These are phyloP conservation scores for Ammopiptanthus mongolicus DNA, from an alignment of 306 rosid genomes.

Conservation along the genomic window DNA sequence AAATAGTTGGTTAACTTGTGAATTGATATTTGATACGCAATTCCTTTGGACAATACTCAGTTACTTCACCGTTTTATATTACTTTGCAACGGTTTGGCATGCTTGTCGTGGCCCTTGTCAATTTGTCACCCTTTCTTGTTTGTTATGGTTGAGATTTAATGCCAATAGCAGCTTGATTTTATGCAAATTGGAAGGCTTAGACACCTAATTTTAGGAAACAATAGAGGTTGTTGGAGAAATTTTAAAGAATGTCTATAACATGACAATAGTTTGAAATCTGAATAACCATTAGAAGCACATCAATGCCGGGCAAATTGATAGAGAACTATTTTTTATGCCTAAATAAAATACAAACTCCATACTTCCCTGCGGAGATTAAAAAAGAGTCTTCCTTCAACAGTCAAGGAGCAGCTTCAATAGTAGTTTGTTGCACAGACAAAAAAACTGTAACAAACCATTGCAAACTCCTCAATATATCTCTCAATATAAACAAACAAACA, in stretches of 20 bases:
- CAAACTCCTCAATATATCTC: conserved; percentile 1
- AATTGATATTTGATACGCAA: too few species aligned
- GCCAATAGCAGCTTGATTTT: not conserved
- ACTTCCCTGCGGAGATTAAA: not conserved
- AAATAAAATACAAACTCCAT: not conserved
- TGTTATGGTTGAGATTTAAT: not conserved
- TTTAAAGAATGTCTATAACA: not conserved
- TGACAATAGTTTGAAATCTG: not conserved
- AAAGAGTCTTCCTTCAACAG: not conserved
- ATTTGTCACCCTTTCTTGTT: not conserved
- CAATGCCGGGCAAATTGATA: not conserved
- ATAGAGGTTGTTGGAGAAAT: not conserved
- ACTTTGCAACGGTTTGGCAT: too few species aligned
- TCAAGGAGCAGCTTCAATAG: not conserved
- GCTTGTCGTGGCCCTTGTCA: too few species aligned
- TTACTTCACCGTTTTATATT: too few species aligned
- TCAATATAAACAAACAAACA: not conserved
- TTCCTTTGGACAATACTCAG: too few species aligned
- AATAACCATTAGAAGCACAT: not conserved
- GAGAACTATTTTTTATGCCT: not conserved
- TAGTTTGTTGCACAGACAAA: conserved; percentile 19
- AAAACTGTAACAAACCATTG: conserved; percentile 18
- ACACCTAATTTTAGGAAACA: not conserved
- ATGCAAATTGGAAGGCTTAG: not conserved
- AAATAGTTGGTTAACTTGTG: too few species aligned